Evolutionary conservation across 108 stramenopile species (phyloP).

Genomic region (Stephanodiscus minutulus): DNA sequence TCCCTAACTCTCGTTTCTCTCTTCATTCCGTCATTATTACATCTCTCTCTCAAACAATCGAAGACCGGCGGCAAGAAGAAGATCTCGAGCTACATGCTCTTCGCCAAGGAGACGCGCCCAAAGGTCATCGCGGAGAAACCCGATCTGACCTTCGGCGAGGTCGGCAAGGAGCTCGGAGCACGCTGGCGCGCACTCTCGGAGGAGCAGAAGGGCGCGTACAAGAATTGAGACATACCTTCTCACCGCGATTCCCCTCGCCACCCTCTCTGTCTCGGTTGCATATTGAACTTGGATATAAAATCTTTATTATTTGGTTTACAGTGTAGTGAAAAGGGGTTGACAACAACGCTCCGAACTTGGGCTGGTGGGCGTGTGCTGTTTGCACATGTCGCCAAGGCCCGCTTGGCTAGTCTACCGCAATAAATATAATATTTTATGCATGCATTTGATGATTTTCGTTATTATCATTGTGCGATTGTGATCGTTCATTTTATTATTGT

Average conservation of each 20-base stretch:
- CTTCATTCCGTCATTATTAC: background rate
- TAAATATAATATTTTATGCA: no score
- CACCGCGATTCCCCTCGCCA: background rate
- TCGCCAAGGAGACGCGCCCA: constrained; percentile 61
- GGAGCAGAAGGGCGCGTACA: constrained; percentile 59
- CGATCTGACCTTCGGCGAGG: constrained; percentile 56
- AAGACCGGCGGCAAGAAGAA: constrained; percentile 44
- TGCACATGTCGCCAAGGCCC: no score
- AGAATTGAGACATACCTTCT: constrained; percentile 18
- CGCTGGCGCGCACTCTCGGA: constrained; percentile 63
- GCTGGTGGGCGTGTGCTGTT: no score
- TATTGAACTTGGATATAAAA: no score
- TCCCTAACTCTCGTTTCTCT: background rate
- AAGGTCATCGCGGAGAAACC: constrained; percentile 58
- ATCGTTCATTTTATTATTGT: no score
- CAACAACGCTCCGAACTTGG: no score
- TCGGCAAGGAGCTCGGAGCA: constrained; percentile 66
- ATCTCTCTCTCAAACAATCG: background rate
- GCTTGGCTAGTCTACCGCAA: no score
- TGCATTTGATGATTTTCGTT: no score
- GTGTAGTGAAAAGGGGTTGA: no score
- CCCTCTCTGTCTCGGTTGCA: no score
- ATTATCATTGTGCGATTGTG: no score
- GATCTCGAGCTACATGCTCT: constrained; percentile 57
- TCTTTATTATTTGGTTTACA: no score